A percentile compares a stretch with the other conserved stretches of the same genome.
phyloP scores from a whole-genome alignment of 306 rosid species.

The Canavalia gladiata region DNA sequence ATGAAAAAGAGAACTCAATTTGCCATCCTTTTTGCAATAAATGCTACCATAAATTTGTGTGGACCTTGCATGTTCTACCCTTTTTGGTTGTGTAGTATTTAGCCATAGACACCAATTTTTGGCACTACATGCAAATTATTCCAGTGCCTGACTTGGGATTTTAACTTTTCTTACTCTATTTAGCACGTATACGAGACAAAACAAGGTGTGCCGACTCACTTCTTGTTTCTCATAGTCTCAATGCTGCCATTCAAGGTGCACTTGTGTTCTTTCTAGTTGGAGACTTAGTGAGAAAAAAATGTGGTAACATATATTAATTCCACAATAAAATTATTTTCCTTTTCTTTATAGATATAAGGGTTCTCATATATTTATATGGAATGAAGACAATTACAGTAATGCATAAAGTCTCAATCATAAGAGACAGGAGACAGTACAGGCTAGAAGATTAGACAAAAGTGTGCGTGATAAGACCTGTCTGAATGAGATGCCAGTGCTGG shows the following conservation, averaged over 20 bases:
- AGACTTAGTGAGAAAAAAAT: constrained; percentile 4
- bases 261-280: constrained; percentile 18
- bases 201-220: constrained; percentile 55
- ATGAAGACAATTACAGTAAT: constrained; percentile 19
- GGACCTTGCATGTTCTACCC: neutral
- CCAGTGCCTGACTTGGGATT: neutral
- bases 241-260: constrained; percentile 9
- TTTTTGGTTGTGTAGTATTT: constrained; percentile 12
- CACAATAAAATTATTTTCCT: neutral
- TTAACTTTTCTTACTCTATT: constrained; percentile 3
- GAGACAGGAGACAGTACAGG: constrained; percentile 41
- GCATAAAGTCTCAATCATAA: constrained; percentile 33
- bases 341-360: too few species aligned
- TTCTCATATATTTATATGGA: too few species aligned
- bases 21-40: neutral
- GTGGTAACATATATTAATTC: constrained; percentile 12
- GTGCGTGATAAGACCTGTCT: neutral
- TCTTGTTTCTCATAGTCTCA: constrained; percentile 4
- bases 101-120: constrained; percentile 14
- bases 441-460: constrained; percentile 39
- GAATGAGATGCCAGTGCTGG: neutral
- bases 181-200: constrained; percentile 50
- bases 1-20: neutral
- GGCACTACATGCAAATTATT: neutral
- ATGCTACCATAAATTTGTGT: neutral